Conservation (phyloP, 2,329 filamentous ascomycete genomes). For the Phymatotrichopsis omnivora region DNA sequence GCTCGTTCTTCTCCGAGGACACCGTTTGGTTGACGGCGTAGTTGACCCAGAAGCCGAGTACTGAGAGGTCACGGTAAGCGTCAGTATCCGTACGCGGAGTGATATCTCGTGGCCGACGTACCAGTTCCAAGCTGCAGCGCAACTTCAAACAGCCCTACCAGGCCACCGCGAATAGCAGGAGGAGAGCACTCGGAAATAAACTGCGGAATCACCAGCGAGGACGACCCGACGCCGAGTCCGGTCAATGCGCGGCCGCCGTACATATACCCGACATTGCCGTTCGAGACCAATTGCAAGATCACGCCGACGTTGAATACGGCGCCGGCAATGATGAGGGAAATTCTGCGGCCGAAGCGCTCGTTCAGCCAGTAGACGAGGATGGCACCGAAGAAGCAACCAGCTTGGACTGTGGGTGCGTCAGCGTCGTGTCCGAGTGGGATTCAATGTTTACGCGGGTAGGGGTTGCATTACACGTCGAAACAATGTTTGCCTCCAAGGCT, state of each 20-base stretch:
- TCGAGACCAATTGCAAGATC: conserved; percentile 26
- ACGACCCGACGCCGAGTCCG: conserved; percentile 40
- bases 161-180: conserved; percentile 47
- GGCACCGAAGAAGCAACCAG: conserved; percentile 74
- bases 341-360: conserved; percentile 43
- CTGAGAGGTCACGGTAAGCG: no score
- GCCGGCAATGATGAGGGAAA: conserved; percentile 44
- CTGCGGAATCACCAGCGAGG: conserved; percentile 49
- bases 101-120: no score
- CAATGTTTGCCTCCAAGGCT: conserved; percentile 58
- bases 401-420: conserved; percentile 59
- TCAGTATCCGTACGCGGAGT: no score
- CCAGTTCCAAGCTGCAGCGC: conserved; percentile 56
- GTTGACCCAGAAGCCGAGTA: conserved; percentile 57
- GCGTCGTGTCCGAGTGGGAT: no score
- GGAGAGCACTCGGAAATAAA: conserved; percentile 53
- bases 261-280: conserved; percentile 39
- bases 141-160: conserved; percentile 50
- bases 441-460: no score
- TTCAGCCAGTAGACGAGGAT: conserved; percentile 45
- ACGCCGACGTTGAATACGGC: conserved; percentile 40
- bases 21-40: conserved; percentile 37
- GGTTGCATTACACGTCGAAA: no score
- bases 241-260: conserved; percentile 48
- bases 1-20: conserved; percentile 39